A percentile compares a stretch with the other conserved stretches of the same genome.
Conservation (phyloP, 495 filamentous ascomycete species). For the Chaetomium tenue region DNA sequence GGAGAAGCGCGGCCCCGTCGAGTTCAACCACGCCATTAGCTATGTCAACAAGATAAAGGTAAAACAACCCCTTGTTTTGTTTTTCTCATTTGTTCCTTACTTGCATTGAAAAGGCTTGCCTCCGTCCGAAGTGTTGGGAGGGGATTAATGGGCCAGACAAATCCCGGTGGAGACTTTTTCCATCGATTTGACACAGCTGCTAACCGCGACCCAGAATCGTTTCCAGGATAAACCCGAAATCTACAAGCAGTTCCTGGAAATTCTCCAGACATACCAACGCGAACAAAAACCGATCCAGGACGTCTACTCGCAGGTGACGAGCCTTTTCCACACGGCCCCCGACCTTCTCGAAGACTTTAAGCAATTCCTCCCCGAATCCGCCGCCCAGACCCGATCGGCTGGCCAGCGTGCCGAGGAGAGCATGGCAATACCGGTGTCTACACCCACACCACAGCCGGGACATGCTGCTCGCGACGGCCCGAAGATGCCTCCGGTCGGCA, state of each 20-base stretch:
- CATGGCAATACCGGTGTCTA: conserved; percentile 58
- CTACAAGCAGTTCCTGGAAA: conserved; percentile 99
- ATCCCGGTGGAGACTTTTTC: conserved; percentile 25
- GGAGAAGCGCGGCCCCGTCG: conserved; percentile 89
- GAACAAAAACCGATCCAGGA: conserved; percentile 98
- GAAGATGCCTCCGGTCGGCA: conserved; percentile 90
- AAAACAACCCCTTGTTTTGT: conserved; percentile 22
- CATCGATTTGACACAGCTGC: conserved; percentile 17
- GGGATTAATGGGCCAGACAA: conserved; percentile 13
- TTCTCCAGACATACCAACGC: conserved; percentile 96
- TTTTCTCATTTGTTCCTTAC: background rate
- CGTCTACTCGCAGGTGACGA: conserved; percentile 96
- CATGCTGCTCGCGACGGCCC: conserved; percentile 48
- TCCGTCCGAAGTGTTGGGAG: background rate
- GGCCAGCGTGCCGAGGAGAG: conserved; percentile 52
- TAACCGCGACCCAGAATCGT: conserved; percentile 65
- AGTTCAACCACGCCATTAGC: conserved; percentile 99
- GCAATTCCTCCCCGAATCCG: conserved; percentile 96
- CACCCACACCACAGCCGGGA: conserved; percentile 50
- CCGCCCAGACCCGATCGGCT: conserved; percentile 78
- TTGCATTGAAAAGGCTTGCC: background rate
- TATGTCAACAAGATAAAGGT: conserved; percentile 99
- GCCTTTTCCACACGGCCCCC: conserved; percentile 88
- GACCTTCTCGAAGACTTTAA: conserved; percentile 98
- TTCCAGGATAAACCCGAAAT: conserved; percentile 94